These are phyloP conservation scores for Dactylonectria estremocensis DNA, from an alignment of 2,329 filamentous ascomycete genomes.

Conservation along the genomic window DNA sequence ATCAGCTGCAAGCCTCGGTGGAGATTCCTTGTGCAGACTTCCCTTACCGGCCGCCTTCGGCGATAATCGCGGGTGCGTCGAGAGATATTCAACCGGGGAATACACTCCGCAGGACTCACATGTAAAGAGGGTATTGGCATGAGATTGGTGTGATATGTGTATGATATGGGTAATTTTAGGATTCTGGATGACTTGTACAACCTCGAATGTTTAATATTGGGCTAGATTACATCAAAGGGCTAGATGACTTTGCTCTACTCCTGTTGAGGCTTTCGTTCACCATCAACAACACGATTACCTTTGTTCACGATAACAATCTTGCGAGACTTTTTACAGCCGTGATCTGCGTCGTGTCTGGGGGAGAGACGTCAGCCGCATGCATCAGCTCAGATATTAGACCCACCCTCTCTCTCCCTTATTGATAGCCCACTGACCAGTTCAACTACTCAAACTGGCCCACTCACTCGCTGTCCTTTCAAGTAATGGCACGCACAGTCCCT, in stretches of 20 bases:
- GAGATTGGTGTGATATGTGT: neutral
- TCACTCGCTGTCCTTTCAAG: no score
- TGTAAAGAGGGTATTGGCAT: neutral
- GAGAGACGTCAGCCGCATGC: no score
- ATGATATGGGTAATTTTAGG: neutral
- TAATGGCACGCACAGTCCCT: no score
- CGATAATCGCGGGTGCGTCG: constrained; percentile 35
- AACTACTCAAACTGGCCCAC: no score
- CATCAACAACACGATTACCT: no score
- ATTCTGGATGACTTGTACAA: neutral
- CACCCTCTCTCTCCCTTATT: no score
- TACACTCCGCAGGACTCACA: neutral
- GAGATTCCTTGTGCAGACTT: constrained; percentile 28
- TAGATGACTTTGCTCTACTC: neutral
- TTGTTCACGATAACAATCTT: no score
- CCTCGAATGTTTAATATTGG: constrained; percentile 14
- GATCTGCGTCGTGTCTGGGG: no score
- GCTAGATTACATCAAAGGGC: neutral
- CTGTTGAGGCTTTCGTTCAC: no score
- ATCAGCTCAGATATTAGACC: no score
- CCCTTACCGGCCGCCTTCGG: constrained; percentile 31
- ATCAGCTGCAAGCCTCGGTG: constrained; percentile 36
- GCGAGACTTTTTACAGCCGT: no score
- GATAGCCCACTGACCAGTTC: no score
- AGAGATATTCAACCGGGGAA: constrained; percentile 37